These are phyloP conservation scores for Irpex sp. DNA, from an alignment of 1,284 basidiomycete species.

Conservation along the genomic window DNA sequence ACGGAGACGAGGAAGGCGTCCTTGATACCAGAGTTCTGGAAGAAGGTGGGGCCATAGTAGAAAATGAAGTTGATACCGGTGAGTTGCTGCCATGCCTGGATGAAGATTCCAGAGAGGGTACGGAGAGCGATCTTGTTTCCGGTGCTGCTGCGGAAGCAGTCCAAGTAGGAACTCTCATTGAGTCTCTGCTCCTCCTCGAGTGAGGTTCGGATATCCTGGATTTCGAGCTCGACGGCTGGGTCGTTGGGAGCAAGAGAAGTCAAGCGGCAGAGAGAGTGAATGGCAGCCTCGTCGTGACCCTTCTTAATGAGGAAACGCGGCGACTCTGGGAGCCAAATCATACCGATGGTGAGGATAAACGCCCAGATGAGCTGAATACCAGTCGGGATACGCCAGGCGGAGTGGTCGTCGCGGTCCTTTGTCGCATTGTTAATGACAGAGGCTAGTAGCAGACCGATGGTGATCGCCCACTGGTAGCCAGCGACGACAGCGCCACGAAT, in stretches of 20 bases:
- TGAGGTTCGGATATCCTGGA: slow-evolving; percentile 70
- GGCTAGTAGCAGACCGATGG: slow-evolving; percentile 80
- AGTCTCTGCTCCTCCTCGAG: slow-evolving; percentile 60
- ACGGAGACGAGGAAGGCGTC: slow-evolving; percentile 73
- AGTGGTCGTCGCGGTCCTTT: slow-evolving; percentile 52
- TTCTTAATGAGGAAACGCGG: slow-evolving; percentile 84
- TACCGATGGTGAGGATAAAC: slow-evolving; percentile 54
- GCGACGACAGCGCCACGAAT: slow-evolving; percentile 77
- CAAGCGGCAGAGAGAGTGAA: slow-evolving; percentile 59
- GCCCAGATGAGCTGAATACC: slow-evolving; percentile 74
- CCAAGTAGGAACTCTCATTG: slow-evolving; percentile 51
- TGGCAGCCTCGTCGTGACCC: slow-evolving; percentile 60
- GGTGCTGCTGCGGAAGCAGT: slow-evolving; percentile 60
- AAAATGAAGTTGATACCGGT: slow-evolving; percentile 90
- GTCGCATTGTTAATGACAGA: slow-evolving; percentile 77
- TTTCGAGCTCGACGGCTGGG: slow-evolving; percentile 55
- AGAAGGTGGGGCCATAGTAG: slow-evolving; percentile 74
- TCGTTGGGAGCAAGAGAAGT: slow-evolving; percentile 48
- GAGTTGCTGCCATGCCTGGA: slow-evolving; percentile 80
- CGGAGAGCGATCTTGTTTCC: slow-evolving; percentile 60
- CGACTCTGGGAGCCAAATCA: slow-evolving; percentile 75
- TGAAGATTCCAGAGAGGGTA: slow-evolving; percentile 73
- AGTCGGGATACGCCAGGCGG: slow-evolving; percentile 79
- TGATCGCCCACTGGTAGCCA: slow-evolving; percentile 81
- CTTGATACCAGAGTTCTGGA: slow-evolving; percentile 65